A percentile compares a stretch with the other conserved stretches of the same genome.
phyloP scores from a whole-genome alignment of 441 rosid genomes.

The Rhodomyrtus psidioides region DNA sequence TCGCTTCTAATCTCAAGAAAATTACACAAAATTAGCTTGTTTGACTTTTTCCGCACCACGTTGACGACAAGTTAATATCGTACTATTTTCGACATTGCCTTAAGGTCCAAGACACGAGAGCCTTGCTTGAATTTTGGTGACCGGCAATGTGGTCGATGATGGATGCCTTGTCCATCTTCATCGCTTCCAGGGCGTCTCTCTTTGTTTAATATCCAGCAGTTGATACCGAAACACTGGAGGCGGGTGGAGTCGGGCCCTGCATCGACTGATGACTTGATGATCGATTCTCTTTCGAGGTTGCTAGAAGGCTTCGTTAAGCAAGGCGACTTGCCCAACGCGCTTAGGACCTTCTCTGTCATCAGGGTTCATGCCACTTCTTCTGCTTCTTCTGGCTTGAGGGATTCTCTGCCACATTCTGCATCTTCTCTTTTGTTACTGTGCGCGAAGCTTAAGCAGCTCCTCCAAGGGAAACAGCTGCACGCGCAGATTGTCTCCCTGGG shows the following conservation, averaged over 20 bases:
- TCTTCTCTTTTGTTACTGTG: constrained; percentile 47
- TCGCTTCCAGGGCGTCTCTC: background rate
- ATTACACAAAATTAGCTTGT: background rate
- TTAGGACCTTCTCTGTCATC: constrained; percentile 32
- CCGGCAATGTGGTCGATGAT: background rate
- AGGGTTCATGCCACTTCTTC: constrained; percentile 24
- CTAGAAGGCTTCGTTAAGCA: constrained; percentile 32
- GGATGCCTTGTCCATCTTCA: background rate
- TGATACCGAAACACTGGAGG: background rate
- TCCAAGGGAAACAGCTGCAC: constrained; percentile 55
- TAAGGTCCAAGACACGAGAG: background rate
- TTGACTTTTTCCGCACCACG: background rate
- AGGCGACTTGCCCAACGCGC: constrained; percentile 43
- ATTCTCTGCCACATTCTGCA: constrained; percentile 18
- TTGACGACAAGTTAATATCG: background rate
- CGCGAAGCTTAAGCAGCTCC: constrained; percentile 22
- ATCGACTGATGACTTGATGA: constrained; percentile 21
- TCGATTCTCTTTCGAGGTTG: constrained; percentile 31
- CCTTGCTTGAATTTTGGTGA: background rate
- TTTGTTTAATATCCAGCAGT: background rate
- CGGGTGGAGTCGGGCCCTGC: background rate
- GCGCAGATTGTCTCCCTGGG: constrained; percentile 37
- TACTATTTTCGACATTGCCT: background rate
- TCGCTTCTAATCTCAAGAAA: background rate
- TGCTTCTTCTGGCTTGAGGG: constrained; percentile 15